phyloP scores from a whole-genome alignment of 2,329 filamentous ascomycete species.

The Rhinocladiella mackenziei region DNA sequence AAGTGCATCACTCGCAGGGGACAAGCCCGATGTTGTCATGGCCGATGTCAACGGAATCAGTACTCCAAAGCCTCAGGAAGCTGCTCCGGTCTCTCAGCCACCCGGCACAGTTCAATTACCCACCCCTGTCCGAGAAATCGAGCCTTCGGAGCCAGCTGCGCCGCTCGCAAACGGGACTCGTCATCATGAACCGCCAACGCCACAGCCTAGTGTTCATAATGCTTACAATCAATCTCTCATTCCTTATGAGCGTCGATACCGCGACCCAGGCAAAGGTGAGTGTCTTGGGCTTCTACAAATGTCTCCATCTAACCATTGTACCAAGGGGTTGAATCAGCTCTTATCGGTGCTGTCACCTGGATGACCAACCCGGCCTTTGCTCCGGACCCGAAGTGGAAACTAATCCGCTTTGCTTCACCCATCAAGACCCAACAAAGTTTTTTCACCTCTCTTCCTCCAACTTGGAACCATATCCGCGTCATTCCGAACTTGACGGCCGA shows the following conservation, averaged over 20 bases:
- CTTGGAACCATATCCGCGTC: constrained; percentile 69
- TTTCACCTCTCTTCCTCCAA: constrained; percentile 62
- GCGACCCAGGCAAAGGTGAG: constrained; percentile 49
- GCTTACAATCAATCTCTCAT: constrained; percentile 31
- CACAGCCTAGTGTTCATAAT: constrained; percentile 31
- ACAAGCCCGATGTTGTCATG: constrained; percentile 21
- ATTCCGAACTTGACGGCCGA: constrained; percentile 21
- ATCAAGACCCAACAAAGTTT: constrained; percentile 66
- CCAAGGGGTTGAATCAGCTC: constrained; percentile 51
- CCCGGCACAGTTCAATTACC: constrained; percentile 19
- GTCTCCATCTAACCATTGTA: neutral
- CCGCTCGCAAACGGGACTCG: constrained; percentile 21
- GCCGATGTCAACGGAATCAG: constrained; percentile 20
- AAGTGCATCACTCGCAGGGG: constrained; percentile 23
- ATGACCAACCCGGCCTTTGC: constrained; percentile 61
- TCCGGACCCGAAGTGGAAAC: constrained; percentile 57
- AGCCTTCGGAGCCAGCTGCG: constrained; percentile 7
- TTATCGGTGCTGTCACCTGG: constrained; percentile 64
- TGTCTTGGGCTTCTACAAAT: constrained; percentile 1
- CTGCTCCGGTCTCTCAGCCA: constrained; percentile 9
- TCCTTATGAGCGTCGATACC: constrained; percentile 42
- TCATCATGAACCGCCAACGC: constrained; percentile 7
- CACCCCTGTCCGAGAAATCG: constrained; percentile 22
- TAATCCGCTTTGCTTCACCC: constrained; percentile 63
- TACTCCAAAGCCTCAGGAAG: constrained; percentile 9